Evolutionary conservation across 768 basidiomycete species (phyloP), one percentile per base, ranked within the genome.

Genomic region (Rhodosporidiobolus odoratus): DNA sequence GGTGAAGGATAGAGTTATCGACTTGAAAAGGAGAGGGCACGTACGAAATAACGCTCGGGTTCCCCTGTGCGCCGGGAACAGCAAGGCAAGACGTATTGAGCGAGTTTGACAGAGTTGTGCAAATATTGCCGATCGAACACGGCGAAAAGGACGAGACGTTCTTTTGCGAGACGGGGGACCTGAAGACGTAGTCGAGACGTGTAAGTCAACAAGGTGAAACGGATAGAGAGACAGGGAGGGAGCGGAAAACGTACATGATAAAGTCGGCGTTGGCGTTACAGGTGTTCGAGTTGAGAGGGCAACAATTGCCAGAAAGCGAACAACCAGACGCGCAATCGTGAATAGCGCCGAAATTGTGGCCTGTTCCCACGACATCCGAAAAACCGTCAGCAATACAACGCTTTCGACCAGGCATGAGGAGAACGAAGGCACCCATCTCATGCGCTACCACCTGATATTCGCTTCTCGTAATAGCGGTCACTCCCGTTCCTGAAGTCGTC

Each of bases 391-490:
- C 59, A n/a, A n/a, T n/a, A n/a, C n/a, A n/a, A n/a, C n/a, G n/a
- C n/a, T n/a, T n/a, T n/a, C n/a, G n/a, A n/a, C n/a, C n/a, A 8
- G 12, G 38, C 41, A 13, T 12, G 43, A 25, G 23, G 30, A 34
- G 21, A 19, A 4, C 13, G 53, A 40, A 50, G 62, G 17, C 35
- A 23, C 89, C 89, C 66, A 87, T 89, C 78, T 91, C 90, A 78
- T 92, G 90, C 32, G 89, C 84, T 38, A 91, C 83, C 58, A 90
- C 88, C 78, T 90, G 88, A 87, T 88, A 91, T 78, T 92, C 91
- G 3, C 86, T 87, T 57, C 85, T 82, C 7, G 88, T 87, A 12
- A 86, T 83, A 2, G 90, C 91, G 8, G 89, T 89, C 1, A 93
- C 90, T 5, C 86, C 91, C 2, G 91, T 89, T 16, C 91, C 91